Conservation (phyloP, 192 early-diverging fungal species). For the Coemansia sp. region DNA sequence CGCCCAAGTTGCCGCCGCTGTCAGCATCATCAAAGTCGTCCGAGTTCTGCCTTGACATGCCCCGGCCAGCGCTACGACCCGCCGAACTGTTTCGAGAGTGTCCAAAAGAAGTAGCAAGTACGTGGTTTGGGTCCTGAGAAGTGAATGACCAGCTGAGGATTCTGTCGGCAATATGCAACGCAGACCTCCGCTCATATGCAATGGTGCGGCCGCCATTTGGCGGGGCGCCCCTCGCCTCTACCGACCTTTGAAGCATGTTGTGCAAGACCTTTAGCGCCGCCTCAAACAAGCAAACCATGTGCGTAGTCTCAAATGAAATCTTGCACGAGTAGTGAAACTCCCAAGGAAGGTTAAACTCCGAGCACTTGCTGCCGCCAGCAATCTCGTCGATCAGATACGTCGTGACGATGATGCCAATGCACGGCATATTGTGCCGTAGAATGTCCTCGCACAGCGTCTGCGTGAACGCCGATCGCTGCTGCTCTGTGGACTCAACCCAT, state of each 20-base stretch:
- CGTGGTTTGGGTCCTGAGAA: conserved; percentile 19
- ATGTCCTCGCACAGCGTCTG: conserved; percentile 42
- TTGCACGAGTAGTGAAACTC: conserved; percentile 52
- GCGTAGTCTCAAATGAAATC: conserved; percentile 34
- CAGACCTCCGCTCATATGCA: conserved; percentile 45
- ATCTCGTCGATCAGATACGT: conserved; percentile 46
- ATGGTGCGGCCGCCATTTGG: conserved; percentile 22
- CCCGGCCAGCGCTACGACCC: neutral
- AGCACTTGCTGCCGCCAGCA: conserved; percentile 49
- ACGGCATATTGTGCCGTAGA: conserved; percentile 24
- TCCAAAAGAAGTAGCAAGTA: conserved; percentile 35
- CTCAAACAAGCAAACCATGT: conserved; percentile 39
- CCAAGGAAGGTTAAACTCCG: conserved; percentile 47
- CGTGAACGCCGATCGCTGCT: conserved; percentile 20
- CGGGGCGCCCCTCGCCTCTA: conserved; percentile 6
- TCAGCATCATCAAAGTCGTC: conserved; percentile 13
- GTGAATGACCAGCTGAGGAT: conserved; percentile 43
- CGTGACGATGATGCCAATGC: conserved; percentile 35
- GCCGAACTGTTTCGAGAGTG: neutral
- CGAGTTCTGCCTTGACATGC: neutral
- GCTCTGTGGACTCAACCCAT: conserved; percentile 37
- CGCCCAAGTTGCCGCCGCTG: conserved; percentile 12
- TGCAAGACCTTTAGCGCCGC: conserved; percentile 46
- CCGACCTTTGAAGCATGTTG: conserved; percentile 36
- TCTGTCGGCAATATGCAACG: conserved; percentile 41